Evolutionary conservation across 1,139 yeast species (phyloP).

Genomic region (Sugiyamaella neomexicana): DNA sequence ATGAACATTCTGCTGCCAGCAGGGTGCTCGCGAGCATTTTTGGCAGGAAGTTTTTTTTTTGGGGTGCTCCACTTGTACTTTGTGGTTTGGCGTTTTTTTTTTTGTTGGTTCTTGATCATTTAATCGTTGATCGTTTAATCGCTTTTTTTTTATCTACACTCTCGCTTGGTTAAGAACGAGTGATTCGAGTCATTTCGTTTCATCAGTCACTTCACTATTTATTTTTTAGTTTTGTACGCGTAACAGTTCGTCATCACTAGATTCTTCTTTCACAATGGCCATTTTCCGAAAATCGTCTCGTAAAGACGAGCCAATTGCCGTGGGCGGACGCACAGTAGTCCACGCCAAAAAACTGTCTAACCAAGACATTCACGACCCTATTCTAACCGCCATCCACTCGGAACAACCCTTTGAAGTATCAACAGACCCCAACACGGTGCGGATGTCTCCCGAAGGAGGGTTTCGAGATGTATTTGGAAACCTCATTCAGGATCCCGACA

Average conservation of each 20-base stretch:
- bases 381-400: slow-evolving; percentile 86
- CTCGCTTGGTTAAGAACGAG: too few relatives aligned
- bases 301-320: slow-evolving; percentile 23
- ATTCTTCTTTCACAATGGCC: slow-evolving; percentile 22
- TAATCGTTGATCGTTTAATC: background rate
- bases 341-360: slow-evolving; percentile 29
- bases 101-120: too few relatives aligned
- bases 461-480: slow-evolving; percentile 83
- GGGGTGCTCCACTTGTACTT: background rate
- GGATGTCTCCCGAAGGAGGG: slow-evolving; percentile 44
- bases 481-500: slow-evolving; percentile 70
- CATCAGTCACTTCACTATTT: too few relatives aligned
- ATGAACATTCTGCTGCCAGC: background rate
- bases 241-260: too few relatives aligned
- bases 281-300: slow-evolving; percentile 25
- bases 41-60: background rate
- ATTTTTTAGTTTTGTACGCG: too few relatives aligned
- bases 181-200: too few relatives aligned
- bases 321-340: slow-evolving; percentile 21
- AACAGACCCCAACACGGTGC: slow-evolving; percentile 45
- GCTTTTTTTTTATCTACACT: too few relatives aligned
- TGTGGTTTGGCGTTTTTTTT: background rate
- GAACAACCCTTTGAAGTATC: slow-evolving; percentile 94
- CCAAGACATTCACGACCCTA: slow-evolving; percentile 73
- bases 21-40: background rate